Evolutionary conservation across 805 yeast species (phyloP), one percentile per base, ranked within the genome.

Genomic region (Myxozyma udenii): DNA sequence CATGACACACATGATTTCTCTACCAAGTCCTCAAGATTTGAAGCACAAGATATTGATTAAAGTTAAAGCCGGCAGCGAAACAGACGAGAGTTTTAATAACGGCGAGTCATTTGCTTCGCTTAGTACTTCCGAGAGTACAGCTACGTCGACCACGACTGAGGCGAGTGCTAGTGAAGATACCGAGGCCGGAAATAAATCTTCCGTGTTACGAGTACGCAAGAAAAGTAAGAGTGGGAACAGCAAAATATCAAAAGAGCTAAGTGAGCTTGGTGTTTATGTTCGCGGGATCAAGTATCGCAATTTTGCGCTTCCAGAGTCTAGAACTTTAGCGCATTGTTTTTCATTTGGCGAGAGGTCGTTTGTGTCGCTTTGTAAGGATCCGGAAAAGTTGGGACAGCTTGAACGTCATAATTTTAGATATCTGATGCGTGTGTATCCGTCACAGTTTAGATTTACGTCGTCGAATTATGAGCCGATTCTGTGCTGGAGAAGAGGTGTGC

Each of bases 361-460:
- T 37, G 77, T 77, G 42, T 71, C 78, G 6, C 77, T 90, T 79
- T 64, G 80, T 32, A 83, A 81, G 55, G 91, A 87, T 57, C 69
- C 74, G 0, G 74, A 70, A 1, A 83, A 81, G 54, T 62, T 68
- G 2, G 70, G 72, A 2, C 76, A 89, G 2, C 62, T 90, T 3
- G 74, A 78, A 57, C 85, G 86, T 64, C 98, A 93, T 66, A 91
- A 93, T 66, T 70, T 82, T 53, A 74, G 75, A 44, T 87, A 75
- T 63, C 65, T 91, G 47, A 83, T 87, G 84, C 74, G 99, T 46
- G 79, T 89, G 0, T 93, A 93, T 64, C 99, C 99, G 0, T 83
- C 95, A 1, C 82, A 81, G 5, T 77, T 82, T 50, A 71, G 97
- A 37, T 76, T 86, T 57, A 83, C 75, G 46, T 88, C 96, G 1